Conservation (phyloP, 2,329 filamentous ascomycete genomes). For the Aspergillus quadrilineatus region DNA sequence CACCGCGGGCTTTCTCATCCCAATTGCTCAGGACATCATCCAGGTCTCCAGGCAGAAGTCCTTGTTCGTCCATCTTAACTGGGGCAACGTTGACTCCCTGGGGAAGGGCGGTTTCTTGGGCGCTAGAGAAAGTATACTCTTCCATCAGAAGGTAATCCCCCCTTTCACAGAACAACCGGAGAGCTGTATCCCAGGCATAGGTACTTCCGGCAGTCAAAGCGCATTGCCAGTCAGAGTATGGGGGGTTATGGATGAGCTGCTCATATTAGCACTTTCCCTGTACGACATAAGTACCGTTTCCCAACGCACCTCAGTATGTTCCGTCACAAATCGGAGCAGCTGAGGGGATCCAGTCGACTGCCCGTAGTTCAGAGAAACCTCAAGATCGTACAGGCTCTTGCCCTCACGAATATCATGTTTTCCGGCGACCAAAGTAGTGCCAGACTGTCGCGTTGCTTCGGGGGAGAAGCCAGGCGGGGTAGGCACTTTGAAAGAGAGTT, state of each 20-base stretch:
- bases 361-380: constrained; percentile 89
- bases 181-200: constrained; percentile 75
- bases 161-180: constrained; percentile 76
- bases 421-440: constrained; percentile 64
- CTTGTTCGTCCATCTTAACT: constrained; percentile 65
- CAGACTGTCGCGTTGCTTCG: constrained; percentile 60
- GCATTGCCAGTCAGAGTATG: constrained; percentile 87
- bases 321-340: constrained; percentile 84
- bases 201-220: constrained; percentile 84
- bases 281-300: neutral
- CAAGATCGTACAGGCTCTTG: constrained; percentile 68
- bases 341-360: constrained; percentile 84
- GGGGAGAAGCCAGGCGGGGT: constrained; percentile 68
- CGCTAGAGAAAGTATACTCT: constrained; percentile 85
- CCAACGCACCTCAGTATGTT: constrained; percentile 73
- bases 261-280: constrained; percentile 12
- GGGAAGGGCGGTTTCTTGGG: constrained; percentile 64
- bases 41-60: constrained; percentile 61
- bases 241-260: constrained; percentile 74
- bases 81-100: constrained; percentile 62
- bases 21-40: constrained; percentile 65
- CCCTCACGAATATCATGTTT: constrained; percentile 78
- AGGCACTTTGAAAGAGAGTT: constrained; percentile 73
- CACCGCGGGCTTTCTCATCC: constrained; percentile 58
- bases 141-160: constrained; percentile 81